These are phyloP conservation scores for Alternaria atra DNA, from an alignment of 2,329 filamentous ascomycete species.

Conservation along the genomic window DNA sequence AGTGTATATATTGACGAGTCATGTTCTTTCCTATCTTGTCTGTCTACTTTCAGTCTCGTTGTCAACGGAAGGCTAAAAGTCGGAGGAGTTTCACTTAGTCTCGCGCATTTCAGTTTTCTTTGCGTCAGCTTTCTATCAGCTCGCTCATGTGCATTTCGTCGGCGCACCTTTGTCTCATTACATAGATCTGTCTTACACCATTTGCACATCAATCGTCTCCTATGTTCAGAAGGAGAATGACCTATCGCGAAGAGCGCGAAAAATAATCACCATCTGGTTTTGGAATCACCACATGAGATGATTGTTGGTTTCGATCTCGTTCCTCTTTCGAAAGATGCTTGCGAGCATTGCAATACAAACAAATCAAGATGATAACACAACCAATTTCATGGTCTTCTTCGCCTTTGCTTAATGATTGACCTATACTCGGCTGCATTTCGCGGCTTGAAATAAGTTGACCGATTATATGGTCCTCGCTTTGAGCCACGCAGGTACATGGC, in stretches of 20 bases:
- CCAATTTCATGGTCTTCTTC: neutral
- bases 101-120: slow-evolving; percentile 7
- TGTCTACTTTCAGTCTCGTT: neutral
- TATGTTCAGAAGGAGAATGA: slow-evolving; percentile 3
- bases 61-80: slow-evolving; percentile 12
- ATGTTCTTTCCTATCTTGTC: slow-evolving; percentile 15
- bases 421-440: neutral
- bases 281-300: neutral
- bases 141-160: slow-evolving; percentile 5
- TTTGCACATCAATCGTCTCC: slow-evolving; percentile 1
- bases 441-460: neutral
- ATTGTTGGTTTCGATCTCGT: neutral
- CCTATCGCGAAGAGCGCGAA: neutral
- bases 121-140: slow-evolving; percentile 7
- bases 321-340: neutral
- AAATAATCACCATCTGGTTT: neutral
- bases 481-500: neutral
- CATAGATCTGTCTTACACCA: slow-evolving; percentile 11
- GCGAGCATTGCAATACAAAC: neutral
- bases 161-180: slow-evolving; percentile 7
- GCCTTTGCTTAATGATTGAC: neutral
- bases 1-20: slow-evolving; percentile 31
- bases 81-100: slow-evolving; percentile 3
- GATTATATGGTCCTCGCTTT: neutral
- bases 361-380: neutral